phyloP scores from a whole-genome alignment of 1,139 yeast species.

The Hemisphaericaspora subhashii region DNA sequence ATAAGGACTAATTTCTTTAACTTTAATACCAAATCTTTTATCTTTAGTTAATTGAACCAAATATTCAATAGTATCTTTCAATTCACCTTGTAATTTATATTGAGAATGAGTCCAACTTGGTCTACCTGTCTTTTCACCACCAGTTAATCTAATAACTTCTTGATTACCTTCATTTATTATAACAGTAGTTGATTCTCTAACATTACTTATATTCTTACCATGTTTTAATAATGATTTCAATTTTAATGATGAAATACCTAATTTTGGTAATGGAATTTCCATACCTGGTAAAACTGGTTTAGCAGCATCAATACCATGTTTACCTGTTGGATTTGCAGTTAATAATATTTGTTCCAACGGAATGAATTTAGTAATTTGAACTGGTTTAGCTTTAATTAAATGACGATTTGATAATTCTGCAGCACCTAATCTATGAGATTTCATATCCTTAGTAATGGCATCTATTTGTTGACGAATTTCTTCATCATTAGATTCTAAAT shows the following conservation, averaged over 20 bases:
- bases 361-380: slow-evolving; percentile 67
- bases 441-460: slow-evolving; percentile 51
- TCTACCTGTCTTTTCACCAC: slow-evolving; percentile 64
- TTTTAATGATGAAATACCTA: slow-evolving; percentile 66
- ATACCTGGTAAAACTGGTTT: slow-evolving; percentile 71
- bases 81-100: slow-evolving; percentile 49
- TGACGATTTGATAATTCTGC: slow-evolving; percentile 81
- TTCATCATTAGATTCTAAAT: slow-evolving; percentile 29
- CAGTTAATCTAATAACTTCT: slow-evolving; percentile 76
- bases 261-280: slow-evolving; percentile 69
- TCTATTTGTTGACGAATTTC: slow-evolving; percentile 38
- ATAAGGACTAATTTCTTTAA: slow-evolving; percentile 62
- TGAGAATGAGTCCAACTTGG: slow-evolving; percentile 89
- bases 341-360: slow-evolving; percentile 66
- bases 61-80: slow-evolving; percentile 51
- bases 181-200: slow-evolving; percentile 79
- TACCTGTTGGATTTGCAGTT: slow-evolving; percentile 63
- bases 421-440: slow-evolving; percentile 70
- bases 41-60: slow-evolving; percentile 62
- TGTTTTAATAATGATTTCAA: slow-evolving; percentile 60
- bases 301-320: slow-evolving; percentile 61
- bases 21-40: slow-evolving; percentile 62
- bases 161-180: slow-evolving; percentile 26
- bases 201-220: slow-evolving; percentile 53
- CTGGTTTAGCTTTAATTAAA: slow-evolving; percentile 73